Conservation (phyloP, 176 grass and related monocot genomes). For the Triticum aestivum region DNA sequence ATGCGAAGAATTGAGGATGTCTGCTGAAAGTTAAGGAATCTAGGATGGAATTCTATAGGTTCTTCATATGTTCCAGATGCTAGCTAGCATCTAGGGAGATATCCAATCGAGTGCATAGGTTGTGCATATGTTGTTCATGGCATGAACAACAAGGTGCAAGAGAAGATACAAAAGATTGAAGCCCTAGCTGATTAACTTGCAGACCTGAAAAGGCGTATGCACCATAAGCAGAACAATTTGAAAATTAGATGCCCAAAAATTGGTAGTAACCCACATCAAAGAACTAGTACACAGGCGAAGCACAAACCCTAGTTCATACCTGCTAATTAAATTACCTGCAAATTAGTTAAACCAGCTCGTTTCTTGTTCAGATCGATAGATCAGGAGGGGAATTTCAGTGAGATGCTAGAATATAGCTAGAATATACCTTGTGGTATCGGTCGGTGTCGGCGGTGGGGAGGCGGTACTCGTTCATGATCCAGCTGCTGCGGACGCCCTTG, state of each 20-base stretch:
- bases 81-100: neutral
- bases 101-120: neutral
- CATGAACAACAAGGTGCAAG: neutral
- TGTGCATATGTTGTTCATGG: neutral
- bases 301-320: constrained; percentile 28
- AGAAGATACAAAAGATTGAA: neutral
- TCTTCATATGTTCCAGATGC: neutral
- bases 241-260: neutral
- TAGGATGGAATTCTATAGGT: constrained; percentile 18
- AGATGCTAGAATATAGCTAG: too few relatives aligned
- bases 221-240: neutral
- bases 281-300: neutral
- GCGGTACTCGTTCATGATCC: constrained; percentile 99
- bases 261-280: neutral
- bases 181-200: constrained; percentile 34
- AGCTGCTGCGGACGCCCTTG: constrained; percentile 80
- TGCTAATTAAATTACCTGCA: neutral
- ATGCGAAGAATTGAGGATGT: neutral
- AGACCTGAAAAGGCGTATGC: neutral
- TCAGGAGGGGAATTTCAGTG: neutral
- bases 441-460: constrained; percentile 57
- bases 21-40: neutral
- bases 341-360: neutral
- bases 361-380: neutral
- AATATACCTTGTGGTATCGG: constrained; percentile 73